Conservation (phyloP, 768 basidiomycete species). For the Vararia minispora region DNA sequence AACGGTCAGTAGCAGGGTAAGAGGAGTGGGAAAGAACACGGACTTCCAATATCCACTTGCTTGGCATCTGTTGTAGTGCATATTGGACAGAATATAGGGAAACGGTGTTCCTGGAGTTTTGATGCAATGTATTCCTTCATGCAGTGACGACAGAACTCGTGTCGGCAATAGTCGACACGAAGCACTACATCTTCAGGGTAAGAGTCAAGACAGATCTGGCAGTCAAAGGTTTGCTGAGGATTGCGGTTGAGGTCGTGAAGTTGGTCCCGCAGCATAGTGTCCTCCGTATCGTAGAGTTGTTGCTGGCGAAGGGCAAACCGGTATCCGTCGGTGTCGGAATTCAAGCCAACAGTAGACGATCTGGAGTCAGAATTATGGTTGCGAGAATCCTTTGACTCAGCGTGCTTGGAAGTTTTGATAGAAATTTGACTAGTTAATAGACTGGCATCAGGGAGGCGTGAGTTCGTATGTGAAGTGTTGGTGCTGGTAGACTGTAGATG, state of each 20-base stretch:
- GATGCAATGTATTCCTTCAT: constrained; percentile 29
- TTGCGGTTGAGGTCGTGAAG: constrained; percentile 18
- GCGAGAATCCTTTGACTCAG: too few species aligned
- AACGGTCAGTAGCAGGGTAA: too few species aligned
- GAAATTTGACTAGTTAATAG: too few species aligned
- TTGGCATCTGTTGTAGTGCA: constrained; percentile 27
- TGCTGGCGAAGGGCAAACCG: constrained; percentile 24
- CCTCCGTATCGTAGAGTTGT: constrained; percentile 29
- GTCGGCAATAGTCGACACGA: constrained; percentile 33
- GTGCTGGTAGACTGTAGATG: too few species aligned
- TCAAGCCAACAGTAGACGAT: too few species aligned
- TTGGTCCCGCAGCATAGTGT: constrained; percentile 26
- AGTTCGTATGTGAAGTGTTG: too few species aligned
- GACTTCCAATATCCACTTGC: constrained; percentile 22
- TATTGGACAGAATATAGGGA: constrained; percentile 51
- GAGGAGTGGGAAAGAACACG: too few species aligned
- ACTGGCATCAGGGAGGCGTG: too few species aligned
- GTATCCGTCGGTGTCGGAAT: too few species aligned
- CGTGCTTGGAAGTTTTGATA: too few species aligned
- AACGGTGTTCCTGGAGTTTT: constrained; percentile 40
- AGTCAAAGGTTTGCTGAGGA: constrained; percentile 31
- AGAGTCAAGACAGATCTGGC: constrained; percentile 46
- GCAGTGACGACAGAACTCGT: constrained; percentile 46
- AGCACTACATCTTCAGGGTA: constrained; percentile 31
- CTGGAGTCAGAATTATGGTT: too few species aligned